Evolutionary conservation across 805 yeast species (phyloP).

Genomic region (Saccharomyces mikatae): DNA sequence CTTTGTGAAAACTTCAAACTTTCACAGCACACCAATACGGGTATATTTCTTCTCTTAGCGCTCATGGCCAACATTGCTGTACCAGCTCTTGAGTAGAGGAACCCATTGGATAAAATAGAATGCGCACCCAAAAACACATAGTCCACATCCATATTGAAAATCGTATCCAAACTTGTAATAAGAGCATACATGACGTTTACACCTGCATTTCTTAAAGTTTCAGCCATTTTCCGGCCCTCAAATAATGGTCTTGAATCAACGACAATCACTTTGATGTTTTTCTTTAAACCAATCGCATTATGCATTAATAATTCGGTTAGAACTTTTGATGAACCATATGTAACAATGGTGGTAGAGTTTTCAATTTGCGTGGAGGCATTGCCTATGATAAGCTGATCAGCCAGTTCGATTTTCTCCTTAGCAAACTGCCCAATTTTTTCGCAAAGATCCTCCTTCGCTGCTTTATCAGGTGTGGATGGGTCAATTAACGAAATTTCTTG

Average conservation of each 20-base stretch:
- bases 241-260: slow-evolving; percentile 91
- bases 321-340: slow-evolving; percentile 84
- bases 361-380: slow-evolving; percentile 70
- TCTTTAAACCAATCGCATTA: slow-evolving; percentile 52
- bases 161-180: slow-evolving; percentile 69
- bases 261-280: slow-evolving; percentile 72
- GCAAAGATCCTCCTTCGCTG: slow-evolving; percentile 58
- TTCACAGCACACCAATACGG: slow-evolving; percentile 93
- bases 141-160: slow-evolving; percentile 72
- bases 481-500: slow-evolving; percentile 83
- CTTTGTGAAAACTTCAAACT: slow-evolving; percentile 89
- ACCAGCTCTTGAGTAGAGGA: slow-evolving; percentile 88
- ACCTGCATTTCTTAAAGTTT: slow-evolving; percentile 51
- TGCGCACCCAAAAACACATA: slow-evolving; percentile 93
- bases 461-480: slow-evolving; percentile 48
- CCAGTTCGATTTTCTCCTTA: slow-evolving; percentile 73
- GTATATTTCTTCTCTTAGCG: slow-evolving; percentile 80
- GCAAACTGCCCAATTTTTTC: slow-evolving; percentile 73
- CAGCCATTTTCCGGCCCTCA: slow-evolving; percentile 79
- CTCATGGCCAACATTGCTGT: slow-evolving; percentile 90
- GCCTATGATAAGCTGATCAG: slow-evolving; percentile 75
- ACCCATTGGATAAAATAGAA: slow-evolving; percentile 92
- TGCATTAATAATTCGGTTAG: slow-evolving; percentile 64
- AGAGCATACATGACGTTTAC: slow-evolving; percentile 68
- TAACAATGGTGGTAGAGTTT: slow-evolving; percentile 70